These are phyloP conservation scores for Diplodia mutila DNA, from an alignment of 2,329 filamentous ascomycete species.

Conservation along the genomic window DNA sequence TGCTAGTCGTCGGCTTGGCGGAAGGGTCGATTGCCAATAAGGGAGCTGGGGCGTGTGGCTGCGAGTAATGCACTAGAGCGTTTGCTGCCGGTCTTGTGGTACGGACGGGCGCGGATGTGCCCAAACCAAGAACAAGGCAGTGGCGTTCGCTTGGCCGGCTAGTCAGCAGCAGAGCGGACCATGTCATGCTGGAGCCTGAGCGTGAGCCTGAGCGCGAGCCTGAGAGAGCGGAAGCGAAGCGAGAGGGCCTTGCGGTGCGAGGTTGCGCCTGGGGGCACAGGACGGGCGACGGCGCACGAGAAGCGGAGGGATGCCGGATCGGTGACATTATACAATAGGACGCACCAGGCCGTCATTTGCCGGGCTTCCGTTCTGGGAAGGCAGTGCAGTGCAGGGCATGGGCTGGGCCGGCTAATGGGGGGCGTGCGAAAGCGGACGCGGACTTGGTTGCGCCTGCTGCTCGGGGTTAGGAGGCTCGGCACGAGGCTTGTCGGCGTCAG, in stretches of 20 bases:
- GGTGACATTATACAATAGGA: too few species aligned
- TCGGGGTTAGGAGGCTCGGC: slow-evolving; percentile 2
- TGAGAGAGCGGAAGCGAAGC: too few species aligned
- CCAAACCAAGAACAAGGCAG: slow-evolving; percentile 10
- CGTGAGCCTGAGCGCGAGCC: too few species aligned
- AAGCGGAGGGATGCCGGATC: too few species aligned
- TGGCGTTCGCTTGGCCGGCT: background rate
- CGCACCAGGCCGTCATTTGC: background rate
- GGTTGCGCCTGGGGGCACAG: background rate
- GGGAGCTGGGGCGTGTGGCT: background rate
- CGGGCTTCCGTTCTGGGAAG: background rate
- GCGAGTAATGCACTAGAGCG: slow-evolving; percentile 20
- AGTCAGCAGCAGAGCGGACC: slow-evolving; percentile 7
- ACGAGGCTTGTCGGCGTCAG: slow-evolving; percentile 5
- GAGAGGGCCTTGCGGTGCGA: slow-evolving; percentile 7
- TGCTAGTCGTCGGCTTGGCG: background rate
- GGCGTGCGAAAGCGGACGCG: background rate
- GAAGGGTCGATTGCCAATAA: background rate
- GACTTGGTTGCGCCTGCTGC: background rate
- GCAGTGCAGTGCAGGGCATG: background rate
- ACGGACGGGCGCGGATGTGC: too few species aligned
- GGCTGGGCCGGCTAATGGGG: background rate
- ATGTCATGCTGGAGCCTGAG: too few species aligned
- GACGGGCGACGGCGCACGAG: background rate
- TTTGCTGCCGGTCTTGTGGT: background rate